Percentiles rank a stretch among this genome's conserved stretches.
phyloP scores from a whole-genome alignment of 768 basidiomycete genomes.

The Lentinus brumalis region DNA sequence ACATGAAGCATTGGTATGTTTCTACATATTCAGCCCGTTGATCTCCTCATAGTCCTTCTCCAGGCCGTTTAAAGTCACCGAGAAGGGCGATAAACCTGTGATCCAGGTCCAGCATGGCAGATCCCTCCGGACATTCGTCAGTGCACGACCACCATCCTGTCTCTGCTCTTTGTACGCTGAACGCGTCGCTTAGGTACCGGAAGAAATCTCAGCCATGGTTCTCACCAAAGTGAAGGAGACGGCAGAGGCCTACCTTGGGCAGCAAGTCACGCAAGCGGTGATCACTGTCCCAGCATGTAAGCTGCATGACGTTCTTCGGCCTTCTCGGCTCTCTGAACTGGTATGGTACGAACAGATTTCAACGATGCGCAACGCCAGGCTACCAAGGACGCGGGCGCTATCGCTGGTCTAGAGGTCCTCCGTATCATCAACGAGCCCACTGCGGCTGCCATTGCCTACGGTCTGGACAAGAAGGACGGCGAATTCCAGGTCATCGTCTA shows the following conservation, averaged over 20 bases:
- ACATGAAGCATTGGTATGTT: conserved; percentile 29
- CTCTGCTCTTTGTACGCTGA: background rate
- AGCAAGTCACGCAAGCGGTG: conserved; percentile 47
- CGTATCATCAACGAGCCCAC: conserved; percentile 52
- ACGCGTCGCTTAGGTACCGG: conserved; percentile 31
- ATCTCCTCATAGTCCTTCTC: no score
- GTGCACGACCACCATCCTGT: conserved; percentile 4
- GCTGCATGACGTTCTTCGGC: background rate
- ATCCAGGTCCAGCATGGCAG: conserved; percentile 50
- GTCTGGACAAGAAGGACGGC: conserved; percentile 43
- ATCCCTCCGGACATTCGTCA: conserved; percentile 46
- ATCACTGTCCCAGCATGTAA: conserved; percentile 46
- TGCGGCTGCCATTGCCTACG: conserved; percentile 49
- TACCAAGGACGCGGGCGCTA: conserved; percentile 48
- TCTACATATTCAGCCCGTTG: conserved; percentile 30
- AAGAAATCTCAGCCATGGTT: conserved; percentile 48
- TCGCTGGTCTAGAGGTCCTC: conserved; percentile 45
- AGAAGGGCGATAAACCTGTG: conserved; percentile 47
- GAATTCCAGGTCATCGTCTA: conserved; percentile 57
- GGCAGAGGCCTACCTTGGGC: conserved; percentile 48
- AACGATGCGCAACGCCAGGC: conserved; percentile 50
- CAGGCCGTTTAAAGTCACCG: conserved; percentile 35
- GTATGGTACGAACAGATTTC: conserved; percentile 41
- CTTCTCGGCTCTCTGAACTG: conserved; percentile 24
- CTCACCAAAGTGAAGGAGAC: conserved; percentile 51